Evolutionary conservation across 2,329 filamentous ascomycete species (phyloP), one percentile per base, ranked within the genome.

Genomic region (Bipolaris victoriae): DNA sequence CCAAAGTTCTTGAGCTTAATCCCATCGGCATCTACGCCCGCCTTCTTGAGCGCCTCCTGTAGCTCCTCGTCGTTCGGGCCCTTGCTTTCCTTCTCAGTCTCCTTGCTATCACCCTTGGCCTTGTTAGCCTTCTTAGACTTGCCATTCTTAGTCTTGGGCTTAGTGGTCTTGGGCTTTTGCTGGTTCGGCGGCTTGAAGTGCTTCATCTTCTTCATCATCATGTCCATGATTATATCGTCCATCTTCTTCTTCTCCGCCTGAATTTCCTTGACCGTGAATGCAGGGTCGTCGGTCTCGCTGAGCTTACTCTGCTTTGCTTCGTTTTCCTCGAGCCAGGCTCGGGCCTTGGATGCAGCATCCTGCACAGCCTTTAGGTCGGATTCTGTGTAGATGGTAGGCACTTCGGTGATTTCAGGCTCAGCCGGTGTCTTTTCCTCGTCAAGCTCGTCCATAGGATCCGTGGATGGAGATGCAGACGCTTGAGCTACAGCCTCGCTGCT

Each of bases 311-410:
- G 6, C 88, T 88, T 0, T 92, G 90, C 79, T 16, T 66, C 64
- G 15, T 64, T 89, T 63, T 89, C 84, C 31, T 87, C 84, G 18
- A 99, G 82, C 94, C 94, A 99, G 18, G 83, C 81, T 15, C 83
- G 79, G 16, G 88, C 86, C 13, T 85, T 83, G 26, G 86, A 83
- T 69, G 88, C 85, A 16, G 87, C 79, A 10, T 84, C 82, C 49
- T 88, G 84, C 22, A 95, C 80, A 46, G 83, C 80, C 40, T 83
- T 81, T 31, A 97, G 80, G 69, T 98, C 93, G 29, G 89, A 85
- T 7, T 86, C 79, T 0, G 84, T 88, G 79, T 96, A 96, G 36
- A 90, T 79, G 16, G 89, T 69, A 1, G 67, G 60, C 5, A 72
- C 67, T 26, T 72, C 64, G 15, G 71, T 71, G 35, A 74, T 62